Evolutionary conservation across 2,329 filamentous ascomycete genomes (phyloP).

Genomic region (Ascochyta pisi): DNA sequence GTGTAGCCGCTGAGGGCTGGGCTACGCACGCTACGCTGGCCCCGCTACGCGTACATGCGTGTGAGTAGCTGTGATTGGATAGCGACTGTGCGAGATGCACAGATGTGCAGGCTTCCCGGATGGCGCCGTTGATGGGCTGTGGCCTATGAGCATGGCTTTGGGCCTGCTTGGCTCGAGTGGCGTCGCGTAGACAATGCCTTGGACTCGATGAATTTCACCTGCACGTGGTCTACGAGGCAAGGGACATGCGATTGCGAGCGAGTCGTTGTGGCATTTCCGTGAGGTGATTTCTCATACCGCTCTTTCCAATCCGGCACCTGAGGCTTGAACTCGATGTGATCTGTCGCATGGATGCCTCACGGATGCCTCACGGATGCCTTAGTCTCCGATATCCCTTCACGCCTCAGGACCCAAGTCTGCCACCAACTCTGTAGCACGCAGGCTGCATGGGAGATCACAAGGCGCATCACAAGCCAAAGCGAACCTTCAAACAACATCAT

Average conservation of each 20-base stretch:
- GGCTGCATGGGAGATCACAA: constrained; percentile 19
- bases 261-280: constrained; percentile 2
- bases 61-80: constrained; percentile 24
- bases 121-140: constrained; percentile 18
- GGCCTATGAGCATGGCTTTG: constrained; percentile 26
- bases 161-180: constrained; percentile 23
- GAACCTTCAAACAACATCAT: constrained; percentile 44
- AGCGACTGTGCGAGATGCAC: constrained; percentile 31
- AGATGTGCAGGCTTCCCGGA: constrained; percentile 26
- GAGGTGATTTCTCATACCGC: constrained; percentile 20
- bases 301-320: constrained; percentile 11
- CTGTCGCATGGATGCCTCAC: constrained; percentile 28
- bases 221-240: constrained; percentile 30
- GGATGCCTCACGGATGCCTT: constrained; percentile 42
- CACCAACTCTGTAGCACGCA: constrained; percentile 12
- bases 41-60: constrained; percentile 9
- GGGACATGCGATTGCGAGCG: constrained; percentile 13
- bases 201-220: constrained; percentile 12
- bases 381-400: constrained; percentile 37
- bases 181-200: constrained; percentile 17
- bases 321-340: constrained; percentile 8
- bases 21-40: constrained; percentile 4
- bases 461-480: constrained; percentile 15
- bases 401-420: constrained; percentile 33
- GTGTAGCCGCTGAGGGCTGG: constrained; percentile 35